Evolutionary conservation across 1,284 basidiomycete species (phyloP), one percentile per base, ranked within the genome.

Genomic region (Sutorius eximius): DNA sequence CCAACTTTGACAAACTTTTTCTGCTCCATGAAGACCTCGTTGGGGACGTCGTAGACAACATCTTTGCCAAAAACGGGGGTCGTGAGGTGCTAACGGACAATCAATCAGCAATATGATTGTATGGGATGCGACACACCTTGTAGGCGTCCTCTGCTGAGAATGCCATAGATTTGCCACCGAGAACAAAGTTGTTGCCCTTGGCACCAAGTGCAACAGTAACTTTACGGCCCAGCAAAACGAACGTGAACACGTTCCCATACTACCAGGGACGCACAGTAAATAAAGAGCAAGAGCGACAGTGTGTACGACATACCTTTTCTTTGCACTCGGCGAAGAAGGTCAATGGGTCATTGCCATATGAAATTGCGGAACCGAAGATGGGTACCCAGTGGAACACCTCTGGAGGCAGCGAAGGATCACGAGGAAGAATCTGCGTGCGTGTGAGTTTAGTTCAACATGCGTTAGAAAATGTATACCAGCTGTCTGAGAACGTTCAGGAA

Each of bases 121-220:
- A 10, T 9, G 27, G 43, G 13, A 18, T 10, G 2, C 36, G 27
- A 73, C 80, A 59, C 65, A 93, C 92, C 30, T 89, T 95, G 74
- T 99, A 99, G 9, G 95, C 96, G 59, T 96, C 94, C 75, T 99
- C 97, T 1, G 97, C 97, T 42, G 91, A 96, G 56, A 99, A 88
- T 43, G 94, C 87, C 2, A 86, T 86, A 42, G 93, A 85, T 75
- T 95, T 96, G 42, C 96, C 97, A 57, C 97, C 96, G 32, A 99
- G 83, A 55, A 98, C 80, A 61, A 98, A 89, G 76, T 98, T 95
- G 73, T 92, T 96, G 27, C 97, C 97, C 71, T 92, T 91, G 38
- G 93, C 81, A 36, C 95, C 93, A 27, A 99, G 81, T 1, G 94
- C 89, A 52, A 96, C 95, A 0, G 96, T 98, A 61, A 98, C 85